Base-by-base conservation (phyloP, 768 basidiomycete genomes). In the Paxillus rubicundulus region DNA sequence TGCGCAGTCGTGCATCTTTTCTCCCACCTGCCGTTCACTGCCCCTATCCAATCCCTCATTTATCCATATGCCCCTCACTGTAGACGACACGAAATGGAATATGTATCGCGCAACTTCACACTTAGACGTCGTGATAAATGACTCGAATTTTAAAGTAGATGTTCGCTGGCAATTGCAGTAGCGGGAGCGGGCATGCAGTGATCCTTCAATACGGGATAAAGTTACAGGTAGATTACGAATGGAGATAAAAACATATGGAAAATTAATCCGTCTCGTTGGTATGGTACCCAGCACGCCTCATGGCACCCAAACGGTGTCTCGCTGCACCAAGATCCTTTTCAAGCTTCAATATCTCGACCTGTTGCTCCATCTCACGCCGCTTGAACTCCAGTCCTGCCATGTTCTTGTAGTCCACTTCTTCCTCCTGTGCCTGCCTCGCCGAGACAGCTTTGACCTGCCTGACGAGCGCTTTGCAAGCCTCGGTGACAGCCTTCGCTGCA, bases 351-450 rank as follows among this genome's bases (percentile, higher is more conserved):
- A 99, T 97, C 69, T 96, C 91, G n/a, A 98, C 97, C 71, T 98
- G 95, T 64, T 96, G 93, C 74, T 98, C 97, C 94, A 99, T 98
- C 81, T 98, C 96, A 45, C 87, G 81, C 64, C 84, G 89, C 80
- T 98, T 98, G 82, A 95, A 98, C 72, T 99, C 95, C 64, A 97
- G 77, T 39, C 78, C 85, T 3, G 92, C 90, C 92, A 98, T 95
- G 57, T 85, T 86, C 71, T 87, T 88, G 75, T 92, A 98, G 47
- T 82, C 78, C 12, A 83, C 78, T n/a, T 89, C 85, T 57, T 95
- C 91, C 47, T 86, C 84, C 61, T 86, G 82, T 9, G 72, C 71
- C 70, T 96, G 87, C 69, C 84, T 84, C 39, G 92, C 89, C 21
- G 94, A 87, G 57, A 98, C 85, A 3, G 93, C 87, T 74, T 96